These are phyloP conservation scores for Cucurbitaria berberidis DNA, from an alignment of 2,329 filamentous ascomycete genomes.

Conservation along the genomic window DNA sequence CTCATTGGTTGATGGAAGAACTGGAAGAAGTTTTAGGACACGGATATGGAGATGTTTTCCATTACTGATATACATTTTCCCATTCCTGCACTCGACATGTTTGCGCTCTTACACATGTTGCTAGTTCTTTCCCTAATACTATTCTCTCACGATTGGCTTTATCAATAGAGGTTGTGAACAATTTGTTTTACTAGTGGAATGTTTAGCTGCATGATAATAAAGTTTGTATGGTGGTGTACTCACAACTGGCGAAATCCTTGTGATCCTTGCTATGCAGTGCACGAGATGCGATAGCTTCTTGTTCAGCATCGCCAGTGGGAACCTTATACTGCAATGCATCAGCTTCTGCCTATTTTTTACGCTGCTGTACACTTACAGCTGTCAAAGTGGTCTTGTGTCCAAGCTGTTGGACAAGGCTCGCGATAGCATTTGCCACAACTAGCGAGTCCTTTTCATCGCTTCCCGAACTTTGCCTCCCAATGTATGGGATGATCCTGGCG, in stretches of 20 bases:
- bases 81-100: slow-evolving; percentile 10
- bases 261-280: slow-evolving; percentile 47
- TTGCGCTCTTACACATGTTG: neutral
- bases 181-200: slow-evolving; percentile 38
- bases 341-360: slow-evolving; percentile 6
- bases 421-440: slow-evolving; percentile 54
- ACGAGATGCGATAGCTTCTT: slow-evolving; percentile 44
- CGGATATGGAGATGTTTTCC: slow-evolving; percentile 31
- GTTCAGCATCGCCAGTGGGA: slow-evolving; percentile 43
- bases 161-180: slow-evolving; percentile 40
- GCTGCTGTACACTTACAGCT: slow-evolving; percentile 31
- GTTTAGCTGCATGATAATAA: slow-evolving; percentile 7
- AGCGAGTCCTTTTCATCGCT: slow-evolving; percentile 53
- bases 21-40: slow-evolving; percentile 15
- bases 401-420: slow-evolving; percentile 53
- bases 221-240: slow-evolving; percentile 9
- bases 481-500: slow-evolving; percentile 54
- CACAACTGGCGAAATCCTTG: slow-evolving; percentile 45
- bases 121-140: neutral
- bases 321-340: slow-evolving; percentile 40
- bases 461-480: slow-evolving; percentile 51
- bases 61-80: neutral
- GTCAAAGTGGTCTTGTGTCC: slow-evolving; percentile 48
- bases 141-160: neutral
- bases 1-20: slow-evolving; percentile 14